phyloP scores from a whole-genome alignment of 352 stramenopile genomes.

The Pythium graminicola region DNA sequence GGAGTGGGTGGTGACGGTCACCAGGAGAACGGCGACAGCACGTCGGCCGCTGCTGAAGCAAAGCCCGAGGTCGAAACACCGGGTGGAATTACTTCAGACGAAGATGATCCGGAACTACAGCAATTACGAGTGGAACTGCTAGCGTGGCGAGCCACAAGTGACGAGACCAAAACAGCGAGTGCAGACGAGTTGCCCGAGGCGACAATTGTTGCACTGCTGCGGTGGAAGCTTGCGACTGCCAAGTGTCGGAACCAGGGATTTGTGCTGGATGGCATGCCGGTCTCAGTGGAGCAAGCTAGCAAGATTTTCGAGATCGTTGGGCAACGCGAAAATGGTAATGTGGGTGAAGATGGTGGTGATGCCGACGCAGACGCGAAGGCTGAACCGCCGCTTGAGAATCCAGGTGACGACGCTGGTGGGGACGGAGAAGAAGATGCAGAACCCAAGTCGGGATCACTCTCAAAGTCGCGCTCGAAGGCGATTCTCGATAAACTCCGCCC shows the following conservation, averaged over 20 bases:
- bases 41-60: neutral
- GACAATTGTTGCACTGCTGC: constrained; percentile 40
- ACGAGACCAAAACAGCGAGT: constrained; percentile 5
- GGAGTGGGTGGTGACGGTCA: neutral
- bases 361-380: constrained; percentile 24
- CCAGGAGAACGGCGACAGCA: constrained; percentile 12
- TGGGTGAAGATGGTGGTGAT: constrained; percentile 11
- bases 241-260: constrained; percentile 77
- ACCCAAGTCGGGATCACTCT: constrained; percentile 12
- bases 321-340: constrained; percentile 10
- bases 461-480: constrained; percentile 33
- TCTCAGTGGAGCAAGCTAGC: constrained; percentile 37
- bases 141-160: constrained; percentile 26
- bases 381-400: constrained; percentile 16
- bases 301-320: constrained; percentile 36
- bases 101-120: constrained; percentile 27
- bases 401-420: constrained; percentile 12
- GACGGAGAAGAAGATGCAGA: constrained; percentile 14
- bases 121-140: constrained; percentile 35
- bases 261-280: constrained; percentile 64
- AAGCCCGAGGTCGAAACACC: constrained; percentile 18
- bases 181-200: constrained; percentile 30
- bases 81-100: neutral
- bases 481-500: constrained; percentile 41
- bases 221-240: constrained; percentile 56